Base-by-base conservation (phyloP, 805 yeast genomes). In the Cyberlindnera xylosilytica region DNA sequence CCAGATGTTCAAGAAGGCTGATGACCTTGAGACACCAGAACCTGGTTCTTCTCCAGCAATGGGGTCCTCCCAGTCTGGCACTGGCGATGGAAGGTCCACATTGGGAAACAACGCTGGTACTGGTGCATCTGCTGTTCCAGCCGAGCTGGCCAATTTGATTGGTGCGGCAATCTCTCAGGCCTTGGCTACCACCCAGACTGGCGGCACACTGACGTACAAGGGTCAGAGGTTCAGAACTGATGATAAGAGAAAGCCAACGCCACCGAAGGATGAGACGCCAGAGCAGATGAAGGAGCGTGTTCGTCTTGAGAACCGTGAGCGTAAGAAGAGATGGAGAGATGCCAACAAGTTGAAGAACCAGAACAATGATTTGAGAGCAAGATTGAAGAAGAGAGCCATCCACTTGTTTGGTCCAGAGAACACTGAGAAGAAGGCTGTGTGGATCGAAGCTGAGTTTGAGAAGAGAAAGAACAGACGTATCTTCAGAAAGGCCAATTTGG, bases 241-340 rank as follows among this genome's bases (percentile, higher is more conserved):
- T 4, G 16, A 32, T 18, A 52, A 51, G 42, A 53, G 44, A 45
- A 53, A 52, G 31, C 15, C 35, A 3, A 6, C 36, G 4, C 30
- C 46, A 7, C 46, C 46, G 13, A 51, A 53, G 38, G 51, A 51
- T 37, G 61, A 54, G 34, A 55, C 59, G n/a, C 54, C 58, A 2
- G 59, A 53, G 20, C 56, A 61, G 32, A 70, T 68, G 36, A 73
- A 73, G 47, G 87, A 82, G 53, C 73, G 78, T 47, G 68, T 81
- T 10, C 65, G 89, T 37, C 53, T 73, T 20, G 90, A 80, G 36
- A 87, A 87, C 55, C 68, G 95, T 36, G 86, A 80, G 41, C 68
- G 96, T 17, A 87, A 87, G 65, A 81, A 84, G 64, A 75, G 77
- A 51, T 87, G 96, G 96, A 72, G 96, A 55, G 90, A 80, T 50